Evolutionary conservation across 2,329 filamentous ascomycete species (phyloP).

Genomic region (Eutypella sp.): DNA sequence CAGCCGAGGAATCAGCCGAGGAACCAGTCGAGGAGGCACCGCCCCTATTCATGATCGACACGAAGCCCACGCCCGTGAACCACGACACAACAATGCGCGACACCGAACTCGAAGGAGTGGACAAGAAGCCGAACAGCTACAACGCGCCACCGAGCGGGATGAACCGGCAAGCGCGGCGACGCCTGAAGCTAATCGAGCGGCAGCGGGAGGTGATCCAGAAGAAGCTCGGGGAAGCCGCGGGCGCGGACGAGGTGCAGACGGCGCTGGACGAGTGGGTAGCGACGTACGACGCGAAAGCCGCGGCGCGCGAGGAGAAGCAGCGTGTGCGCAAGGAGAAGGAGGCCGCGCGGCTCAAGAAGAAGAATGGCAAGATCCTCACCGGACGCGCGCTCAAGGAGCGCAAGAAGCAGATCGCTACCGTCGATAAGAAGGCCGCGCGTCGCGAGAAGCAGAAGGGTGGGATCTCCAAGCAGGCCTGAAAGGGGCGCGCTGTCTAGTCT

Average conservation of each 20-base stretch:
- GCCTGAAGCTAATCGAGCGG: constrained; percentile 21
- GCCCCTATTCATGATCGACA: constrained; percentile 21
- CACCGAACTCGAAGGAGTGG: constrained; percentile 4
- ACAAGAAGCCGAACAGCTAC: background rate
- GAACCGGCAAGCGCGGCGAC: constrained; percentile 24
- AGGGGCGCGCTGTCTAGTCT: background rate
- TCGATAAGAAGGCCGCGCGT: constrained; percentile 10
- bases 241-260: constrained; percentile 20
- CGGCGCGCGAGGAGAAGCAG: constrained; percentile 15
- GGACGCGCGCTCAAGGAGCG: constrained; percentile 14
- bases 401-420: constrained; percentile 10
- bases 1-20: constrained; percentile 1
- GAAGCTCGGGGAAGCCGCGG: constrained; percentile 15
- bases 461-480: too few relatives aligned
- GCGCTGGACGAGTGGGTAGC: constrained; percentile 17
- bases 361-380: constrained; percentile 14
- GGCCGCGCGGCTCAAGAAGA: constrained; percentile 9
- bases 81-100: constrained; percentile 5
- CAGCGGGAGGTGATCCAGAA: constrained; percentile 21
- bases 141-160: constrained; percentile 9
- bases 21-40: constrained; percentile 3
- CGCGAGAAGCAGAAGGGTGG: constrained; percentile 5
- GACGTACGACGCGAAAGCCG: constrained; percentile 11
- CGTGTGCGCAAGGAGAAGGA: constrained; percentile 15
- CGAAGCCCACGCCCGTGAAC: constrained; percentile 18